Evolutionary conservation across 371 early-diverging fungal species (phyloP).

Genomic region (Vairimorpha necatrix): DNA sequence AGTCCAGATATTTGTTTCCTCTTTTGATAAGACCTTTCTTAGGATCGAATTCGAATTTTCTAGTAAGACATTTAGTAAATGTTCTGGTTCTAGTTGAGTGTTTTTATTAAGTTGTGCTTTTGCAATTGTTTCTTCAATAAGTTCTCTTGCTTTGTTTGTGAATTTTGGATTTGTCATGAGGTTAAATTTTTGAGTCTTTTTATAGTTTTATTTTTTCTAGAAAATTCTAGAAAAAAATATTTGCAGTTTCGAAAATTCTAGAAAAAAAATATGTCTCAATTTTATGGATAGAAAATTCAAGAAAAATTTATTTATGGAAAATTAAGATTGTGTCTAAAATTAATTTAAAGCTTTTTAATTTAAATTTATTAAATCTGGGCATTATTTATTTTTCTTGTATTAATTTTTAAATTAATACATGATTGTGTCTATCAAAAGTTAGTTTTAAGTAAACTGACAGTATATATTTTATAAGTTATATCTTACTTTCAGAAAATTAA

Average conservation of each 20-base stretch:
- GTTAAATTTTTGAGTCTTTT: background rate
- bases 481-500: too few relatives aligned
- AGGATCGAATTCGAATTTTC: constrained; percentile 29
- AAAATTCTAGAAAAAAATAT: constrained; percentile 1
- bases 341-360: too few relatives aligned
- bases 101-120: constrained; percentile 47
- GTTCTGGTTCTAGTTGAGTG: constrained; percentile 45
- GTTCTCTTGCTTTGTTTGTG: constrained; percentile 33
- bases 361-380: too few relatives aligned
- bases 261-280: constrained; percentile 22
- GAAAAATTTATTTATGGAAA: too few relatives aligned
- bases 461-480: too few relatives aligned
- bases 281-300: background rate
- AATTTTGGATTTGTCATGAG: constrained; percentile 41
- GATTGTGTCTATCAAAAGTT: too few relatives aligned
- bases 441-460: too few relatives aligned
- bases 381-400: too few relatives aligned
- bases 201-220: constrained; percentile 18
- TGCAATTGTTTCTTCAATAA: constrained; percentile 35
- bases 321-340: too few relatives aligned
- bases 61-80: constrained; percentile 46
- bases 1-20: constrained; percentile 33
- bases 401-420: too few relatives aligned
- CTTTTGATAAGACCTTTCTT: constrained; percentile 11
- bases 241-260: constrained; percentile 10